Conservation (phyloP, 2,329 filamentous ascomycete species). For the Trichoderma breve region DNA sequence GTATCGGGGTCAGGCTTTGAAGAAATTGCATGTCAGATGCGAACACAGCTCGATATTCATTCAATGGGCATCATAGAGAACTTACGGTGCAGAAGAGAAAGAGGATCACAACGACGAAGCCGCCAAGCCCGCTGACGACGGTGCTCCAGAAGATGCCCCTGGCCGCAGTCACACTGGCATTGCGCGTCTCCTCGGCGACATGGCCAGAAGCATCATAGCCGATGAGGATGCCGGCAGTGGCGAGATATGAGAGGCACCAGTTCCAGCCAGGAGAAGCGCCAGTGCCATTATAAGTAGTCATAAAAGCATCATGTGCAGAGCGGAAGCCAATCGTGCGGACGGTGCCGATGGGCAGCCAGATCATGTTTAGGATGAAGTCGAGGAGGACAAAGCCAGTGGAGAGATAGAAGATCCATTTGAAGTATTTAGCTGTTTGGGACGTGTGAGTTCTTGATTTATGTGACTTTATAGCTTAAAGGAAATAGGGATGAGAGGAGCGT, state of each 20-base stretch:
- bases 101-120: conserved; percentile 54
- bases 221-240: conserved; percentile 59
- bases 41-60: background rate
- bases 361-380: conserved; percentile 58
- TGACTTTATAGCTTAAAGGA: background rate
- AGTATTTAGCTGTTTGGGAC: conserved; percentile 38
- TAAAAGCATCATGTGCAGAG: conserved; percentile 57
- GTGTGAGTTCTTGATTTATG: conserved; percentile 7
- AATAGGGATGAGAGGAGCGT: background rate
- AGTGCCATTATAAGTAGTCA: conserved; percentile 58
- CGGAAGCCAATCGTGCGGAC: conserved; percentile 57
- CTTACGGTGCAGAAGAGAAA: conserved; percentile 57
- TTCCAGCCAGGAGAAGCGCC: conserved; percentile 58
- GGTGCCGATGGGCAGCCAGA: conserved; percentile 59
- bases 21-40: background rate
- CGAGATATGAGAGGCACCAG: conserved; percentile 61
- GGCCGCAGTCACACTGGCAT: conserved; percentile 54
- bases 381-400: conserved; percentile 52
- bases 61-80: conserved; percentile 10
- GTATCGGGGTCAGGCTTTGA: conserved; percentile 49
- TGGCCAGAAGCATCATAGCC: conserved; percentile 62
- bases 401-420: conserved; percentile 50
- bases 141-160: conserved; percentile 61
- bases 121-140: conserved; percentile 54
- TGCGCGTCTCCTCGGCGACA: conserved; percentile 60